Conservation (phyloP, 768 basidiomycete species). For the Amylocystis lapponica region DNA sequence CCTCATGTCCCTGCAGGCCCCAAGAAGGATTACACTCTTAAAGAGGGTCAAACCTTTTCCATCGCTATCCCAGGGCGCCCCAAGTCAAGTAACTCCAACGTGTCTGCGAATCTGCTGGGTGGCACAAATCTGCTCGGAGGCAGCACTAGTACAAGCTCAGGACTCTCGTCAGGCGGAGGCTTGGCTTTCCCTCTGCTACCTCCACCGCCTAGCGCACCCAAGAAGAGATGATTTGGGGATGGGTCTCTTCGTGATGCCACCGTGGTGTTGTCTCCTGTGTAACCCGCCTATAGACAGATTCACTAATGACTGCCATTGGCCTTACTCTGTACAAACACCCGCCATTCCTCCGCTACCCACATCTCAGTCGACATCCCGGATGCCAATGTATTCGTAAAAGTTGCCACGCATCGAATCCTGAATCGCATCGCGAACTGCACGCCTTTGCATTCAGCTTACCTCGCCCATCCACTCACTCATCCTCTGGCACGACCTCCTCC, state of each 20-base stretch:
- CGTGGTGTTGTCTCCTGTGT: too few relatives aligned
- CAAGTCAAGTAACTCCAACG: conserved; percentile 30
- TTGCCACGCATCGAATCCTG: too few relatives aligned
- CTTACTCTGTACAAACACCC: too few relatives aligned
- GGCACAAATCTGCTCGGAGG: conserved; percentile 27
- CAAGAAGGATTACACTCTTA: conserved; percentile 90
- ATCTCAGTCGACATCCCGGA: too few relatives aligned
- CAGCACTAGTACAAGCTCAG: conserved; percentile 5
- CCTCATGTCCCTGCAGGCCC: conserved; percentile 71
- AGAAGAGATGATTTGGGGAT: too few relatives aligned
- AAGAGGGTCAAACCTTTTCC: conserved; percentile 92
- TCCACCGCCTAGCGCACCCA: conserved; percentile 70
- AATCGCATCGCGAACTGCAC: too few relatives aligned
- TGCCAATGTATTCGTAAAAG: too few relatives aligned
- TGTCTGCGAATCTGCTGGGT: conserved; percentile 35
- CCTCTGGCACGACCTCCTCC: not conserved
- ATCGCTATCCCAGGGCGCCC: conserved; percentile 84
- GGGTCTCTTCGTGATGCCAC: too few relatives aligned
- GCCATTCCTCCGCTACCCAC: too few relatives aligned
- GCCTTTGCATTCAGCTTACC: too few relatives aligned
- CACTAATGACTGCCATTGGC: too few relatives aligned
- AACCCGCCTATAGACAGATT: too few relatives aligned
- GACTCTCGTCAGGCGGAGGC: conserved; percentile 24
- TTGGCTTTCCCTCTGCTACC: conserved; percentile 64
- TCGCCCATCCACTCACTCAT: not conserved